Base-by-base conservation (phyloP, 2,329 filamentous ascomycete genomes). In the Claviceps sorghi region DNA sequence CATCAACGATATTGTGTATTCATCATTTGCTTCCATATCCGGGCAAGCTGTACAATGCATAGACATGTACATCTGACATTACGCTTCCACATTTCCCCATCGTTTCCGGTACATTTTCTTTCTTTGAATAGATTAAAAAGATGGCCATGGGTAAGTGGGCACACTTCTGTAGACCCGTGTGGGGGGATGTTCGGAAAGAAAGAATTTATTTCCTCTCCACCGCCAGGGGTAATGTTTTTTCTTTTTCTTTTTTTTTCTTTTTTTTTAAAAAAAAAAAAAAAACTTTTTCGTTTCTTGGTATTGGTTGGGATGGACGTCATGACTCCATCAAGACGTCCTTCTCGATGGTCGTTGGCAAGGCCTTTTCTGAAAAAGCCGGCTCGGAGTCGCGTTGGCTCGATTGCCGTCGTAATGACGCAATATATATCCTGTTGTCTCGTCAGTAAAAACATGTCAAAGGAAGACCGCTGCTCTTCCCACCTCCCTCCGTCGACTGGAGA, bases 361-460 rank as follows among this genome's bases (percentile, higher is more conserved):
- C 22, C 40, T 53, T 55, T 19, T 55, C 53, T 15, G 38, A 44
- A 6, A 49, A 32, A 9, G 32, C 29, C 8, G 48, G 8, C 34
- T 50, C 44, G 26, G 30, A 2, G 6, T 9, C 13, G 42, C 13
- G 21, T 13, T 41, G 21, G 11, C 52, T 41, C 40, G 36, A n/a
- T 34, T 41, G 15, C 3, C 13, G 13, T 48, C 45, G 30, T 30
- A 48, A 41, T 13, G 53, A 50, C 11, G 50, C 47, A 47, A 54
- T 3, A 29, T 52, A 52, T 11, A 32, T 41, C 30, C 53, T 54
- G 29, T 6, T 32, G 4, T 2, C 4, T 4, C 26, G 50, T 49
- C 11, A 54, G 48, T 22, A 7, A 34, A 15, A n/a, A 11, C 1
- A 8, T 19, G 17, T 7, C 36, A 8, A 19, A n/a, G 3, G 17